Evolutionary conservation across 2,329 filamentous ascomycete species (phyloP).

Genomic region (Diaporthe aspalathi): DNA sequence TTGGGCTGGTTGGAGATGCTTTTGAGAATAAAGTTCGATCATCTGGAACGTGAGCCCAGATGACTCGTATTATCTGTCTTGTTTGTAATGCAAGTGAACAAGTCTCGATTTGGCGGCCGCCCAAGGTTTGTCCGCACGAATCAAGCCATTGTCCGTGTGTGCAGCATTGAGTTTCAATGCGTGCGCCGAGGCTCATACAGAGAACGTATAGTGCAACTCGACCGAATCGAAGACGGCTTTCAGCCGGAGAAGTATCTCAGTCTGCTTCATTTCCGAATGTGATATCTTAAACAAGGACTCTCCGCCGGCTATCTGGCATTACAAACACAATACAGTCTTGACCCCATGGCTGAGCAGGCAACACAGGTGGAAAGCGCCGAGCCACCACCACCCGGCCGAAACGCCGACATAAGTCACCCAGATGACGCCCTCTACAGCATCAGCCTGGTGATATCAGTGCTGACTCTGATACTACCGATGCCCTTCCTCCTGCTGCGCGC

Average conservation of each 20-base stretch:
- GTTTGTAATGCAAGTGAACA: neutral
- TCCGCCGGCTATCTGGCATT: neutral
- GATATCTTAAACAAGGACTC: neutral
- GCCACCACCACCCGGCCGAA: neutral
- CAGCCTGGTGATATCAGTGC: neutral
- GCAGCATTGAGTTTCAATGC: neutral
- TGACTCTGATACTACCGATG: neutral
- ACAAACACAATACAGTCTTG: too few species aligned
- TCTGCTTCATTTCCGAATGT: neutral
- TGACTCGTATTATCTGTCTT: constrained; percentile 5
- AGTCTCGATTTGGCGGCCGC: neutral
- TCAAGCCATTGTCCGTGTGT: neutral
- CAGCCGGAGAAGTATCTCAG: neutral
- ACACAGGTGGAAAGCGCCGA: neutral
- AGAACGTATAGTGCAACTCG: neutral
- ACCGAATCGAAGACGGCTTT: neutral
- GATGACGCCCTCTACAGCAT: neutral
- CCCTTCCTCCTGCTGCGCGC: neutral
- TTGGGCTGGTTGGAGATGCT: neutral
- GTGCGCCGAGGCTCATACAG: neutral
- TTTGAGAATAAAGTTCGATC: constrained; percentile 3
- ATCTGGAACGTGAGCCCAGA: neutral
- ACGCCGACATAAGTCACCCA: neutral
- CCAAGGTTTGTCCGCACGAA: constrained; percentile 5
- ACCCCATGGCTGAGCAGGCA: neutral